Base-by-base conservation (phyloP, 2,329 filamentous ascomycete species). In the Cryphonectria naterciae region DNA sequence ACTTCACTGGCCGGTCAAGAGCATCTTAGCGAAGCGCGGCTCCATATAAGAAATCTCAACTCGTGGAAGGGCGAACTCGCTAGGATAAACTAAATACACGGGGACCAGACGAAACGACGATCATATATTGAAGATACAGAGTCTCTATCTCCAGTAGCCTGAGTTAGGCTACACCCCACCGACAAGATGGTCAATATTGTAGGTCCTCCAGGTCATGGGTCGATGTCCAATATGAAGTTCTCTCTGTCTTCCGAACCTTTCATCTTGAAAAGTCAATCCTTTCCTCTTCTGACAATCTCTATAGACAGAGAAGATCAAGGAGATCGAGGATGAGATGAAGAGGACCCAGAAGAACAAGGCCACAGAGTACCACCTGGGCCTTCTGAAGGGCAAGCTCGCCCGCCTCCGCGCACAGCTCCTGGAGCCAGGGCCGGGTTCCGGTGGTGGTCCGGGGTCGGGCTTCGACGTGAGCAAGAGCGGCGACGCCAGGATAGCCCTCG, bases 321-420 rank as follows among this genome's bases (percentile, higher is more conserved):
- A 98, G 91, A 99, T 99, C 79, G 96, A 99, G 89, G 95, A 97
- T 84, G 96, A 99, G 92, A 99, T 99, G 96, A 91, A 89, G 82
- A 95, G 89, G 90, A 99, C 96, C 78, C 96, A 99, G 86, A 99
- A 95, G 97, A 89, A 86, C 89, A 68, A 69, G 62, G 70, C 69
- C 56, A 73, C 72, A 35, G 96, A 99, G 87, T 98, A 99, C 84
- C 96, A 99, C 87, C 87, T 99, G 82, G 96, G 96, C 85, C 88
- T 99, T 76, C 85, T 99, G 74, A 99, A 99, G 89, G 96, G 96
- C 84, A 99, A 99, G 83, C 94, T 99, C 74, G 96, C 96, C 56
- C 93, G 97, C 75, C 89, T 98, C 75, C 91, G 96, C 79, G 97
- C 96, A 37, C 96, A 99, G 79, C 90, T 99, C 28, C 89, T 99